Base-by-base conservation (phyloP, 768 basidiomycete species). In the Xerocomellus dryophilus region DNA sequence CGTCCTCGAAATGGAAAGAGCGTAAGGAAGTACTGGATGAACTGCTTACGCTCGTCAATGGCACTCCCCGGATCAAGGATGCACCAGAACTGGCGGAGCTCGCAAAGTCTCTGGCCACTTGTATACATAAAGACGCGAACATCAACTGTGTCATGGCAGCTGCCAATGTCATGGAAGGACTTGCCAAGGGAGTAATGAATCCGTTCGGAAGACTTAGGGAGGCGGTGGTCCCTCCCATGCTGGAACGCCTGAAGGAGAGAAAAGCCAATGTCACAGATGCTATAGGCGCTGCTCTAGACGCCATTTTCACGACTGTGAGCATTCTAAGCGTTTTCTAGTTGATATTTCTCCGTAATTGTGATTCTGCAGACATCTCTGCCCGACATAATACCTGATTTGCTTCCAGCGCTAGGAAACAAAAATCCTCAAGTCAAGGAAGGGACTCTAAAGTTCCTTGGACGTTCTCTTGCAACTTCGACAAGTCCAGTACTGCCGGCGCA, bases 1-100 rank as follows among this genome's bases (percentile, higher is more conserved):
- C 85, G 21, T 98, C 97, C 5, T 84, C 92, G 0, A 98, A 98
- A 71, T 99, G 97, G 97, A 98, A 99, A 66, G 97, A 99, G 60
- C 83, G 93, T 38, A 94, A 98, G 66, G 90, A 95, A 62, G 89
- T 82, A 3, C 75, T 98, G 31, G 94, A 97, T 59, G 91, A 92
- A 25, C 78, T 96, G 21, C 76, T 84, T 42, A 80, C 81, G 3
- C 72, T 92, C 34, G 72, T 98, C 29, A 81, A 81, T 49, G 74
- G 82, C 8, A 80, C 86, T 3, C 85, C 87, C 12, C 81, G 85
- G 53, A 88, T 98, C 62, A 85, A 85, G 62, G 93, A 96, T 62
- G 78, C 85, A 2, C 74, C 86, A 7, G 90, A 90, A 64, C 76
- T 97, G 4, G 82, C 78, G 5, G 90, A 94, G 29, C 73, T 97